Percentiles rank a stretch among this genome's conserved stretches.
Conservation (phyloP, 1,139 yeast genomes). For the Kurtzmaniella quercitrusa region DNA sequence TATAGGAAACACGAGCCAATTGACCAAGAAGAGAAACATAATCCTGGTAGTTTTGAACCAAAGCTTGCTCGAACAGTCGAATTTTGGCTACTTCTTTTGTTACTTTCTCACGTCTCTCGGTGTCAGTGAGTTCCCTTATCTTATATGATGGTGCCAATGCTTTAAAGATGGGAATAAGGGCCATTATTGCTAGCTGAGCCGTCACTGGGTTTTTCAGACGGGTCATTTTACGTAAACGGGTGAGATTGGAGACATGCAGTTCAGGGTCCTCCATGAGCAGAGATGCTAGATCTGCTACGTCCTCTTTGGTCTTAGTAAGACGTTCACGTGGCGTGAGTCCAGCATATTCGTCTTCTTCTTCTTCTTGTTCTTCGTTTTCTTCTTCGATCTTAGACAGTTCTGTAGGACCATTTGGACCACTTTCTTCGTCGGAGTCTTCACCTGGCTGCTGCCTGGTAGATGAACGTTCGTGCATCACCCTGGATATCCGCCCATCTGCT, state of each 20-base stretch:
- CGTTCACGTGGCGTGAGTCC: conserved; percentile 55
- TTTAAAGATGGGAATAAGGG: conserved; percentile 82
- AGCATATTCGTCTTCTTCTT: conserved; percentile 40
- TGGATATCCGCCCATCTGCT: conserved; percentile 63
- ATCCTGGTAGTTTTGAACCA: conserved; percentile 65
- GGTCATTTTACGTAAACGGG: conserved; percentile 70
- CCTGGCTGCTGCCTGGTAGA: conserved; percentile 17
- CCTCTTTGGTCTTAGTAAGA: conserved; percentile 66
- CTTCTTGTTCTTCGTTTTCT: conserved; percentile 14
- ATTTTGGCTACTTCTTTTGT: conserved; percentile 74
- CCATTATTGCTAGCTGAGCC: conserved; percentile 68
- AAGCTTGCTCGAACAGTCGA: conserved; percentile 74
- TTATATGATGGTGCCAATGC: conserved; percentile 84
- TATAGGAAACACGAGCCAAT: conserved; percentile 34
- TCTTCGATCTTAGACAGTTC: too few species aligned
- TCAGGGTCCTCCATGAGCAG: conserved; percentile 85
- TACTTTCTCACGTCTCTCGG: conserved; percentile 78
- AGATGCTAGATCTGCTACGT: conserved; percentile 77
- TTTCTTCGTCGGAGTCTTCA: conserved; percentile 17
- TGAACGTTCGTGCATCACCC: conserved; percentile 44
- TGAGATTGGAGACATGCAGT: conserved; percentile 64
- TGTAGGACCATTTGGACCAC: conserved; percentile 9
- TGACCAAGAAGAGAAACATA: conserved; percentile 56
- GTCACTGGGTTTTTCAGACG: conserved; percentile 64
- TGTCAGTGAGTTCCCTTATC: conserved; percentile 76